Conservation (phyloP, 2,329 filamentous ascomycete genomes). For the Tothia fuscella region DNA sequence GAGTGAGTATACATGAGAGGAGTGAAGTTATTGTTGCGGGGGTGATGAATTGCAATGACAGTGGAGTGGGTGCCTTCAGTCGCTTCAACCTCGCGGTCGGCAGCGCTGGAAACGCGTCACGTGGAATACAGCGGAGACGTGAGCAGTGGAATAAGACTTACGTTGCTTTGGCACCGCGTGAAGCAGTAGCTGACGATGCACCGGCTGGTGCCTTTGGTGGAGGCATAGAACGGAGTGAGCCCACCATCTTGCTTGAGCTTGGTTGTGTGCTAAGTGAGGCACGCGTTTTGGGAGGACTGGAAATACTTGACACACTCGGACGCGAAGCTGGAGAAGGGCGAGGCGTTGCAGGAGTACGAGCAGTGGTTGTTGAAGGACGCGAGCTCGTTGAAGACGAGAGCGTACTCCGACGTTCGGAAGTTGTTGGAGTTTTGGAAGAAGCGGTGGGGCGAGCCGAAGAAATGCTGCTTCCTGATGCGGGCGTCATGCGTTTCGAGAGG, state of each 20-base stretch:
- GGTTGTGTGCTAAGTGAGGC: neutral
- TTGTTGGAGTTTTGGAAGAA: neutral
- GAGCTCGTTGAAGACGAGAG: slow-evolving; percentile 3
- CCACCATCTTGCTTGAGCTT: neutral
- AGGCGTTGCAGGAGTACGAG: slow-evolving; percentile 2
- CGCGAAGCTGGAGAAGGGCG: too few relatives aligned
- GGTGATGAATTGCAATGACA: too few relatives aligned
- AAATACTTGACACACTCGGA: too few relatives aligned
- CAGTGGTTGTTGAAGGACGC: neutral
- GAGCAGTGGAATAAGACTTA: too few relatives aligned
- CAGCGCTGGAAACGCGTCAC: too few relatives aligned
- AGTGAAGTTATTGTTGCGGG: too few relatives aligned
- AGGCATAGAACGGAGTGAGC: neutral
- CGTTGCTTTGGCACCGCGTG: neutral
- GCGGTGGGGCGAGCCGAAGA: neutral
- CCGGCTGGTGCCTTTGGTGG: neutral
- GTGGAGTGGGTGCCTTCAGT: too few relatives aligned
- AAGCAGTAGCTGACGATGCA: neutral
- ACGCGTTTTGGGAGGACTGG: slow-evolving; percentile 5
- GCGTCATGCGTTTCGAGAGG: slow-evolving; percentile 8
- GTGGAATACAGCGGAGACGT: too few relatives aligned
- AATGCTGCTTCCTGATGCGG: neutral
- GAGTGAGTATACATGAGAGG: too few relatives aligned
- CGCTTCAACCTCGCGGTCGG: too few relatives aligned
- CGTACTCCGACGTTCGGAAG: slow-evolving; percentile 5